These are phyloP conservation scores for Yarrowia deformans DNA, from an alignment of 805 yeast genomes.

Conservation along the genomic window DNA sequence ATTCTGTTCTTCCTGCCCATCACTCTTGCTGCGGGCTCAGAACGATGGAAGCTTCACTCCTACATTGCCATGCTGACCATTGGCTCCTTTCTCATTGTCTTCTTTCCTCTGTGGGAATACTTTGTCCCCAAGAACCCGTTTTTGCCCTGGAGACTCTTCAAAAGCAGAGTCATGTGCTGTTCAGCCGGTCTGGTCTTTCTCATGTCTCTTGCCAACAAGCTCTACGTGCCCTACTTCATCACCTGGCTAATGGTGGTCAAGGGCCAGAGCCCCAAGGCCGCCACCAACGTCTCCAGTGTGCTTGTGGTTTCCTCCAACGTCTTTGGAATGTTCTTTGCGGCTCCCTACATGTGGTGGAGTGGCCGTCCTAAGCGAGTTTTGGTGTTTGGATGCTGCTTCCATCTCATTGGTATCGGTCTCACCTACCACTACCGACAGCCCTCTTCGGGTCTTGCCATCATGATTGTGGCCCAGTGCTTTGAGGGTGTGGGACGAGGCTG, in stretches of 20 bases:
- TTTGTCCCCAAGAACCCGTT: constrained; percentile 1
- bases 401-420: constrained; percentile 24
- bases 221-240: constrained; percentile 26
- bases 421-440: constrained; percentile 31
- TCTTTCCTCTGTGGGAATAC: constrained; percentile 14
- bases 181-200: constrained; percentile 11
- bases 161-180: constrained; percentile 24
- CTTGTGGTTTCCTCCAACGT: constrained; percentile 20
- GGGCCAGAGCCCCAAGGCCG: constrained; percentile 25
- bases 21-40: constrained; percentile 21
- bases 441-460: not conserved
- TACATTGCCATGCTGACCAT: constrained; percentile 26
- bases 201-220: constrained; percentile 30
- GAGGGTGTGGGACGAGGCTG: constrained; percentile 34
- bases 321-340: constrained; percentile 16
- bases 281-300: constrained; percentile 15
- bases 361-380: constrained; percentile 11
- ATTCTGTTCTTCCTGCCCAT: constrained; percentile 33
- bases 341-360: constrained; percentile 32
- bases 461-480: constrained; percentile 29
- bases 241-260: constrained; percentile 30
- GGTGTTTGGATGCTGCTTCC: constrained; percentile 24
- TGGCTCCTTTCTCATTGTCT: constrained; percentile 15
- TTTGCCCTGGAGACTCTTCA: constrained; percentile 27
- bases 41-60: constrained; percentile 8